Conservation (phyloP, 176 grass and related monocot genomes). For the Areca catechu region DNA sequence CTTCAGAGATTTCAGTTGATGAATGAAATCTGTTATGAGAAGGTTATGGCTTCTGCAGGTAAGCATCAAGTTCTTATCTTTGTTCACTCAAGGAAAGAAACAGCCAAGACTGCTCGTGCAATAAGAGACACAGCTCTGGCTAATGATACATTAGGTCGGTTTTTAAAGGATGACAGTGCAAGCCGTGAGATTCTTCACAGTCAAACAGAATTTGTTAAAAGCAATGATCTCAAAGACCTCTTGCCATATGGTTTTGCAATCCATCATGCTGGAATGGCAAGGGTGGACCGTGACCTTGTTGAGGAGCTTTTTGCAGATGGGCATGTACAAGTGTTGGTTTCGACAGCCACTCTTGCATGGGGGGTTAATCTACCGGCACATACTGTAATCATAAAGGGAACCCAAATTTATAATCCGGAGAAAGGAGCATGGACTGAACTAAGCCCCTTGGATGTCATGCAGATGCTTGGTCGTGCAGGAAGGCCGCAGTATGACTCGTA, state of each 20-base stretch:
- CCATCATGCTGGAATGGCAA: slow-evolving; percentile 91
- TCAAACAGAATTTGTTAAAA: slow-evolving; percentile 87
- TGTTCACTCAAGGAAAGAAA: slow-evolving; percentile 97
- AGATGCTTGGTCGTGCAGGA: slow-evolving; percentile 97
- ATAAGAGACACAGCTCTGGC: slow-evolving; percentile 78
- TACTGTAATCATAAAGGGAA: slow-evolving; percentile 94
- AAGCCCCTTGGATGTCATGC: slow-evolving; percentile 95
- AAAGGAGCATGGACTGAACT: slow-evolving; percentile 96
- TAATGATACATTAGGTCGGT: slow-evolving; percentile 71
- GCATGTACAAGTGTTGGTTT: slow-evolving; percentile 90
- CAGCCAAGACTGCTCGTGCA: slow-evolving; percentile 78
- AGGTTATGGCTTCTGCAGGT: slow-evolving; percentile 80
- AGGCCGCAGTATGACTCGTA: slow-evolving; percentile 93
- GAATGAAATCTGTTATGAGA: slow-evolving; percentile 95
- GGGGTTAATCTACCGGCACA: slow-evolving; percentile 96
- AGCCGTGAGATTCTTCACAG: slow-evolving; percentile 80
- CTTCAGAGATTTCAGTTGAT: slow-evolving; percentile 93
- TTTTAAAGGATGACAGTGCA: slow-evolving; percentile 82
- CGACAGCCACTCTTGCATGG: slow-evolving; percentile 86
- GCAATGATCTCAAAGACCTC: slow-evolving; percentile 83
- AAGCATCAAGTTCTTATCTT: slow-evolving; percentile 98
- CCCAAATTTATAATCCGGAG: slow-evolving; percentile 95
- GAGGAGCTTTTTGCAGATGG: slow-evolving; percentile 85
- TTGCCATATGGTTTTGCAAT: slow-evolving; percentile 95
- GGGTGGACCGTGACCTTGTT: slow-evolving; percentile 70